These are phyloP conservation scores for Cordyceps tenuipes DNA, from an alignment of 2,329 filamentous ascomycete species.

Conservation along the genomic window DNA sequence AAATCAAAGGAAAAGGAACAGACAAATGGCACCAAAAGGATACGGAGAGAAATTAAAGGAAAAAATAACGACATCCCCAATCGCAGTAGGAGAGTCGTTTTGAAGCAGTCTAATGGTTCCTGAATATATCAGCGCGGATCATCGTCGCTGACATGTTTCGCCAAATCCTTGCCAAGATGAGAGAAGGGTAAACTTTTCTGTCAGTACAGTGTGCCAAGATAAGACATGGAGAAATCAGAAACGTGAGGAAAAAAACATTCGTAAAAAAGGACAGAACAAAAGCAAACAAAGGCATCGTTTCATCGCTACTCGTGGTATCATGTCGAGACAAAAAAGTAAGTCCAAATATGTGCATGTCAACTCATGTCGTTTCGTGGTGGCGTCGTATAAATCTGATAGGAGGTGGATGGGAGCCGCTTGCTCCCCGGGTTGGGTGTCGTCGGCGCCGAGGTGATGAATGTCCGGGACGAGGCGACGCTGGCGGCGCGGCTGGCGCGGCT, in stretches of 20 bases:
- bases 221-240: neutral
- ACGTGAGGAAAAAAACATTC: neutral
- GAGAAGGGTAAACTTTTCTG: neutral
- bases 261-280: neutral
- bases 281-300: neutral
- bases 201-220: neutral
- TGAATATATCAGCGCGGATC: neutral
- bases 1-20: neutral
- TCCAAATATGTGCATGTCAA: neutral
- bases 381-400: conserved; percentile 5
- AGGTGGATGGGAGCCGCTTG: neutral
- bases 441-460: neutral
- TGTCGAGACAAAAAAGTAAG: neutral
- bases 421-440: neutral
- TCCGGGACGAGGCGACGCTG: neutral
- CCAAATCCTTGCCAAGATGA: neutral
- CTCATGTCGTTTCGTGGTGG: conserved; percentile 4
- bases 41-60: neutral
- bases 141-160: neutral
- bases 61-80: neutral
- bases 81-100: neutral
- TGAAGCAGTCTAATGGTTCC: neutral
- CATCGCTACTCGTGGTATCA: conserved; percentile 1
- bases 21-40: neutral
- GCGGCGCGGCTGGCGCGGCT: conserved; percentile 26